A percentile compares a stretch with the other conserved stretches of the same genome.
These are phyloP conservation scores for Fraxinus baroniana DNA, from an alignment of 305 asterid species.

Conservation along the genomic window DNA sequence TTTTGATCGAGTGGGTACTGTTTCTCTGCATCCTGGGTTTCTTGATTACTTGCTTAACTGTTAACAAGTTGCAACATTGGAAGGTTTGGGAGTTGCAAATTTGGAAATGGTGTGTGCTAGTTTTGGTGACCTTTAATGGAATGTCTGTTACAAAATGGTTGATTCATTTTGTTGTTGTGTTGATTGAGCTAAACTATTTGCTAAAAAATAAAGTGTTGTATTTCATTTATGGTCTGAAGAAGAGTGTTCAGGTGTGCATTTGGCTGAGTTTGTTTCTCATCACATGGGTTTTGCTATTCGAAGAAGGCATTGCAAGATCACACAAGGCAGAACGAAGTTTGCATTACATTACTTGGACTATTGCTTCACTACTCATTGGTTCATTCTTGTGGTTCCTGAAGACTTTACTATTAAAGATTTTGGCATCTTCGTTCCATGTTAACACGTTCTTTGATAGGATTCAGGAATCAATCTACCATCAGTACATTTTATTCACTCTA, in stretches of 20 bases:
- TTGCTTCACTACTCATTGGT: conserved; percentile 48
- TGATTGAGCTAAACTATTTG: conserved; percentile 53
- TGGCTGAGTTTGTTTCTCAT: conserved; percentile 54
- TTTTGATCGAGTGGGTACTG: conserved; percentile 53
- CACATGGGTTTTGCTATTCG: conserved; percentile 50
- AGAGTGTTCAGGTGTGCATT: conserved; percentile 49
- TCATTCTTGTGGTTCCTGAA: conserved; percentile 58
- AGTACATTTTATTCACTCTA: conserved; percentile 53
- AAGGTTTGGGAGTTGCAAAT: conserved; percentile 40
- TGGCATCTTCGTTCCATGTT: conserved; percentile 67
- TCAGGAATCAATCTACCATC: conserved; percentile 66
- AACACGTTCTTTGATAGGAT: conserved; percentile 66
- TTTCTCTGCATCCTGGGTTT: conserved; percentile 44
- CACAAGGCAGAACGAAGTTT: conserved; percentile 22
- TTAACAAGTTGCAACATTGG: conserved; percentile 30
- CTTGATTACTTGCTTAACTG: conserved; percentile 46
- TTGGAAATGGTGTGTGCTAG: conserved; percentile 63
- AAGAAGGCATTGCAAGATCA: conserved; percentile 38
- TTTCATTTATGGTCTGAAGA: conserved; percentile 54
- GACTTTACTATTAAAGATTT: conserved; percentile 52
- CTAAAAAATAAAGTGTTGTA: conserved; percentile 55
- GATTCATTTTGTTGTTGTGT: conserved; percentile 41
- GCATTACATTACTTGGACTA: conserved; percentile 50
- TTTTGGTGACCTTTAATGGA: conserved; percentile 60
- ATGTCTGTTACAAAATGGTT: conserved; percentile 50